Base-by-base conservation (phyloP, 2,329 filamentous ascomycete genomes). In the Epichloe brachyelytri region DNA sequence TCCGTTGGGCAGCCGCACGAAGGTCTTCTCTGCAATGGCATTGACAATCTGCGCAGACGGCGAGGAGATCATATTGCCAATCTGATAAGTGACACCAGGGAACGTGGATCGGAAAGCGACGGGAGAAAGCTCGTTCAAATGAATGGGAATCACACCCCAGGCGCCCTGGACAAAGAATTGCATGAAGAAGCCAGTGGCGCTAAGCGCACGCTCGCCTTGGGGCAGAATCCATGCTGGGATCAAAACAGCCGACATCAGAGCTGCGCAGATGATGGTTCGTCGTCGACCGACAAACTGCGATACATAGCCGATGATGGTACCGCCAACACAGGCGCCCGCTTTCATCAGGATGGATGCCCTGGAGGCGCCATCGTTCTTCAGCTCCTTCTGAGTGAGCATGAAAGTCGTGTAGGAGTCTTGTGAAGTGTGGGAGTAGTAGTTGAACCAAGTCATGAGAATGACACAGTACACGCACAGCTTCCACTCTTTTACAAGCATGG, bases 341-440 rank as follows among this genome's bases (percentile, higher is more conserved):
- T 89, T 89, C 82, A 88, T 88, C 53, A 90, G 67, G 57, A 90
- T 89, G n/a, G 79, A 84, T 15, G 85, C 85, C n/a, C 84, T 79
- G 7, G 77, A 84, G 4, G 85, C 83, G 1, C 73, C 74, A 1
- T 70, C 62, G 59, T 86, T 83, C 50, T 73, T 60, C 53, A 90
- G 73, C 55, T 82, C 79, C 67, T 90, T 89, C 58, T 87, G 76
- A 4, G 75, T 76, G 39, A 83, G 72, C 82, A 90, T 85, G 63
- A 89, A 88, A 3, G 86, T 89, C 0, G 86, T 88, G 70, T 89
- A 90, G 46, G 78, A 84, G 68, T 91, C 86, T 64, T 91, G 86
- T 22, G 80, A 84, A 2, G 85, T 87, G 71, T 91, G 86, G 48
- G 82, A 85, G 70, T 86, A 88, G 65, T 75, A 82, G 68, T 82